Evolutionary conservation across 306 rosid genomes (phyloP), one percentile per base, ranked within the genome.

Genomic region (Hippophae tibetana): DNA sequence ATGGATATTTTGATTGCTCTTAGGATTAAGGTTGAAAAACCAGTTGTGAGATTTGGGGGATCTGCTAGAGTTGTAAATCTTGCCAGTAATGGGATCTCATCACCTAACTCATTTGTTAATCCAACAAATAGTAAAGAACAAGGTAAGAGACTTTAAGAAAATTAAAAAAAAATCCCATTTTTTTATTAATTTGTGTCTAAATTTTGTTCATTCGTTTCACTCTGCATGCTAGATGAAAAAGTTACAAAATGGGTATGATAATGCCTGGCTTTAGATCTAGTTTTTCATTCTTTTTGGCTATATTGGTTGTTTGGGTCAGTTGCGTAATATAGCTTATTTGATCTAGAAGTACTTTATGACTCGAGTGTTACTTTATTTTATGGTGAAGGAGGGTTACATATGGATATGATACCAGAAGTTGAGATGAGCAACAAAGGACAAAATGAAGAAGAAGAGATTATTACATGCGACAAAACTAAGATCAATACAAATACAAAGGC

Each of bases 1-100:
- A 89, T 89, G 88, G 78, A 79, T 71, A 79, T 72, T 72, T 67
- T 89, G 44, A 77, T 85, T 75, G 90, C 90, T 72, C 71, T 83
- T 8, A 61, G 88, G 52, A 59, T 85, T 1, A 89, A 73, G 77
- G 88, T 89, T 0, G 87, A 89, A 63, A 73, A 77, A 14, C 81
- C 81, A 5, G 52, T 61, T 58, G 68, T 71, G 62, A 82, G 52
- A 10, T 23, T 61, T 10, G 65, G 42, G 3, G 62, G 31, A 9
- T 47, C 57, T 38, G 18, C 26, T 45, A 66, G 58, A 13, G 65
- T 69, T 45, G 42, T 40, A 8, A 61, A 60, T 74, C 13, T 62
- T 58, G 62, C 48, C 54, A 71, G 50, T 40, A 64, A 58, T 68
- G 64, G 14, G 27, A 59, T 25, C 14, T 53, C 43, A 45, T 66